Evolutionary conservation across 179 eudicot species (phyloP).

Genomic region (Sideroxylon spinosum): DNA sequence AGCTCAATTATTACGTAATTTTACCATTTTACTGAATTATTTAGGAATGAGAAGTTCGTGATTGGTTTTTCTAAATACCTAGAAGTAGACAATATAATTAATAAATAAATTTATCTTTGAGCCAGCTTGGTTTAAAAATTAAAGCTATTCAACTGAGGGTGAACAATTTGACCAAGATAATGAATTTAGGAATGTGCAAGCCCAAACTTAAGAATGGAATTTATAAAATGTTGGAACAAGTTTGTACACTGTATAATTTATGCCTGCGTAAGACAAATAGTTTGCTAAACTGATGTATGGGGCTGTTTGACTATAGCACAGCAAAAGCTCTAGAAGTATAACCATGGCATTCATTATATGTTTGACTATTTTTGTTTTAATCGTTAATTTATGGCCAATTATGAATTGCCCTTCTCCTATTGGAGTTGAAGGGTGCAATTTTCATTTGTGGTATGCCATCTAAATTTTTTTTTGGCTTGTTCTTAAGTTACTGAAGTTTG

Average conservation of each 20-base stretch:
- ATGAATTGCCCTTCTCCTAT: neutral
- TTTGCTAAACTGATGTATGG: neutral
- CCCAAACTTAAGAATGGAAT: neutral
- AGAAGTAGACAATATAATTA: neutral
- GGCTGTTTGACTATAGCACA: neutral
- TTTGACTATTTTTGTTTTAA: neutral
- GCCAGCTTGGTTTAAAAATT: neutral
- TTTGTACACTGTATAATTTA: too few species aligned
- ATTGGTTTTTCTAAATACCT: neutral
- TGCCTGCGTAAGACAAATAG: neutral
- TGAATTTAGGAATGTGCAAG: neutral
- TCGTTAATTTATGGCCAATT: neutral
- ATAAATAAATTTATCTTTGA: neutral
- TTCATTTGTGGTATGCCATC: slow-evolving; percentile 1
- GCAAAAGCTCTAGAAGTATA: neutral
- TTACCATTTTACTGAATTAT: neutral
- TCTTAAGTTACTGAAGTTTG: slow-evolving; percentile 14
- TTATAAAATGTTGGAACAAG: neutral
- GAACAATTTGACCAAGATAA: neutral
- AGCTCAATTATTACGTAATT: neutral
- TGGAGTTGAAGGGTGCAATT: neutral
- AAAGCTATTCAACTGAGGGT: neutral
- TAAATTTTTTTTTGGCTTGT: neutral
- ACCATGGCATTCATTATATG: neutral
- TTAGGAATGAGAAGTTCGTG: neutral